Percentiles rank a stretch among this genome's conserved stretches.
Conservation (phyloP, 108 stramenopile genomes). For the Schizochytrium sp. region DNA sequence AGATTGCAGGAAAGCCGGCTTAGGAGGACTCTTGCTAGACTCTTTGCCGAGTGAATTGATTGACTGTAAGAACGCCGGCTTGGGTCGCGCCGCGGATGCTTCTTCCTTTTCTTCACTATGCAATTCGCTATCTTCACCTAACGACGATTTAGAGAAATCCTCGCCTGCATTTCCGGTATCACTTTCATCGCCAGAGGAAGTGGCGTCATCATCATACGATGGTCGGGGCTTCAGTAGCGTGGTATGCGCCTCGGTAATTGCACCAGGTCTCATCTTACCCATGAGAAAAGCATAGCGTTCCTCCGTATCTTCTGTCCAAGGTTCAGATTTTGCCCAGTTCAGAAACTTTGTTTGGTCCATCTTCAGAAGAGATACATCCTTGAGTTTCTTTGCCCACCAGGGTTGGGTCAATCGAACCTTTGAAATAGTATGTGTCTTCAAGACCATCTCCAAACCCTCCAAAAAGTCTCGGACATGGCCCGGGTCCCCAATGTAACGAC, state of each 20-base stretch:
- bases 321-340: conserved; percentile 16
- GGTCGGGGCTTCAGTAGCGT: background rate
- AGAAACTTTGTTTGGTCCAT: background rate
- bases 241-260: conserved; percentile 42
- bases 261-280: conserved; percentile 50
- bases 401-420: conserved; percentile 38
- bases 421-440: background rate
- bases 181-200: background rate
- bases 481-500: conserved; percentile 1
- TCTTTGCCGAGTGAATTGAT: background rate
- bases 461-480: background rate
- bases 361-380: background rate
- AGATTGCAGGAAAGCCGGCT: too few species aligned
- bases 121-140: background rate
- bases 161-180: background rate
- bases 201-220: conserved; percentile 29
- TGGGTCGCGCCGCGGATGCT: background rate
- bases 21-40: background rate
- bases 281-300: conserved; percentile 56
- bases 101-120: background rate
- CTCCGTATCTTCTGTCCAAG: conserved; percentile 50
- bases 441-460: background rate
- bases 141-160: background rate
- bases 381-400: conserved; percentile 50
- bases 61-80: conserved; percentile 36